A percentile compares a stretch with the other conserved stretches of the same genome.
Evolutionary conservation across 2,329 filamentous ascomycete species (phyloP).

Genomic region (Apiospora koreana): DNA sequence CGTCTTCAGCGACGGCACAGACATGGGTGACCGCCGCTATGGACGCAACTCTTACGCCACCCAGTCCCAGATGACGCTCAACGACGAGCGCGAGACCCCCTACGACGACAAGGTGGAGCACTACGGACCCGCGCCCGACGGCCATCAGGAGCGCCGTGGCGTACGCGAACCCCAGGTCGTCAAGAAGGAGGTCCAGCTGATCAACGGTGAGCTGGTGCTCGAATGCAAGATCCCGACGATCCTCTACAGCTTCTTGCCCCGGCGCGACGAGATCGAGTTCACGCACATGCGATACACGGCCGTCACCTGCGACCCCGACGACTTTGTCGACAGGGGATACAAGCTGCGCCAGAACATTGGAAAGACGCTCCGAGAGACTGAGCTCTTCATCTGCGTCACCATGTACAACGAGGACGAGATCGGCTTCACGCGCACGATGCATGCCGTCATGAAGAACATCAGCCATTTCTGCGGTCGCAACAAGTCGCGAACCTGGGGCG

Average conservation of each 20-base stretch:
- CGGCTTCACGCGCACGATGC: slow-evolving; percentile 92
- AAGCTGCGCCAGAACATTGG: slow-evolving; percentile 90
- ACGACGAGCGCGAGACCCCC: slow-evolving; percentile 43
- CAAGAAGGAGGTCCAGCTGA: slow-evolving; percentile 91
- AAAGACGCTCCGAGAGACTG: slow-evolving; percentile 87
- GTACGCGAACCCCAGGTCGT: slow-evolving; percentile 85
- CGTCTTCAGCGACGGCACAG: slow-evolving; percentile 60
- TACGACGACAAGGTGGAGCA: slow-evolving; percentile 66
- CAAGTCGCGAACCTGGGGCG: slow-evolving; percentile 96
- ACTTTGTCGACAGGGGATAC: slow-evolving; percentile 88
- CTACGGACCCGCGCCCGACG: slow-evolving; percentile 85
- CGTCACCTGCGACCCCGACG: slow-evolving; percentile 87
- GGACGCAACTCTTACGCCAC: slow-evolving; percentile 60
- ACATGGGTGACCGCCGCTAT: slow-evolving; percentile 53
- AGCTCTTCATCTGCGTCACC: slow-evolving; percentile 93
- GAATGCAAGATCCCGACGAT: slow-evolving; percentile 99
- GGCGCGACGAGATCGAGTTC: slow-evolving; percentile 91
- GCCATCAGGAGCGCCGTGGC: slow-evolving; percentile 84
- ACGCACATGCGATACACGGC: slow-evolving; percentile 96
- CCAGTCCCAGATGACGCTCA: slow-evolving; percentile 55
- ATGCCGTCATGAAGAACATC: slow-evolving; percentile 97
- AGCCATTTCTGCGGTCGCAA: slow-evolving; percentile 95
- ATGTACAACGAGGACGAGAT: slow-evolving; percentile 99
- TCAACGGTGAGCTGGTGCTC: slow-evolving; percentile 95
- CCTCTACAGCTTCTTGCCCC: slow-evolving; percentile 92